Percentiles rank a stretch among this genome's conserved stretches.
Conservation (phyloP, 306 rosid genomes). For the Ziziphus jujuba region DNA sequence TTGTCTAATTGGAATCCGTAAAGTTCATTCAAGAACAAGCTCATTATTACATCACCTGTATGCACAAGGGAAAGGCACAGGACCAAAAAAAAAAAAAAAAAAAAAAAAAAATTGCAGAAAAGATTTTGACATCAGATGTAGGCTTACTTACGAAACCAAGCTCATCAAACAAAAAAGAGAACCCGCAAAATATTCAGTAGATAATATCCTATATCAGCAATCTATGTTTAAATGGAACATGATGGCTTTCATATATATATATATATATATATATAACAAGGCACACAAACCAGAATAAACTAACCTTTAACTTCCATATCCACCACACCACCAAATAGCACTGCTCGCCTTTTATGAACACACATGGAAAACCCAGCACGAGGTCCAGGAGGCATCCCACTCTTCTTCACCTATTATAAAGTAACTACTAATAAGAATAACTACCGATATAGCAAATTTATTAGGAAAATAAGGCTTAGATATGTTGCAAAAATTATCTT, state of each 20-base stretch:
- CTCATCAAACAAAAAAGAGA: too few relatives aligned
- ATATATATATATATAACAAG: background rate
- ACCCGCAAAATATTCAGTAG: too few relatives aligned
- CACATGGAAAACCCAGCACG: constrained; percentile 98
- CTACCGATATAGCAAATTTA: background rate
- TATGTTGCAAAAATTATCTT: too few relatives aligned
- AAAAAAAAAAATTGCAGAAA: constrained; percentile 6
- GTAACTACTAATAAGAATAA: background rate
- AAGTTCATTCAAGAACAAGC: constrained; percentile 92
- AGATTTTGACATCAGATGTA: background rate
- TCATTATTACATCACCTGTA: constrained; percentile 92
- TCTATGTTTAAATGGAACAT: too few relatives aligned
- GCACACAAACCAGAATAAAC: background rate
- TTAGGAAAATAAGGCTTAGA: background rate
- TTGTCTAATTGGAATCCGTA: constrained; percentile 91
- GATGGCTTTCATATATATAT: too few relatives aligned
- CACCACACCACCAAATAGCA: constrained; percentile 95
- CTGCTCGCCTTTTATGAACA: constrained; percentile 88
- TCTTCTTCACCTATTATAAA: constrained; percentile 75
- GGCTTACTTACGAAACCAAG: too few relatives aligned
- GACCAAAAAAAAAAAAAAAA: too few relatives aligned
- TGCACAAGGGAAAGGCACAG: constrained; percentile 24
- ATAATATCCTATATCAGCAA: too few relatives aligned
- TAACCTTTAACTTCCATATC: constrained; percentile 95
- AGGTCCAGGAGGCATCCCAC: constrained; percentile 99